A percentile compares a stretch with the other conserved stretches of the same genome.
Conservation (phyloP, 108 stramenopile genomes). For the Fragilariopsis cylindrus region DNA sequence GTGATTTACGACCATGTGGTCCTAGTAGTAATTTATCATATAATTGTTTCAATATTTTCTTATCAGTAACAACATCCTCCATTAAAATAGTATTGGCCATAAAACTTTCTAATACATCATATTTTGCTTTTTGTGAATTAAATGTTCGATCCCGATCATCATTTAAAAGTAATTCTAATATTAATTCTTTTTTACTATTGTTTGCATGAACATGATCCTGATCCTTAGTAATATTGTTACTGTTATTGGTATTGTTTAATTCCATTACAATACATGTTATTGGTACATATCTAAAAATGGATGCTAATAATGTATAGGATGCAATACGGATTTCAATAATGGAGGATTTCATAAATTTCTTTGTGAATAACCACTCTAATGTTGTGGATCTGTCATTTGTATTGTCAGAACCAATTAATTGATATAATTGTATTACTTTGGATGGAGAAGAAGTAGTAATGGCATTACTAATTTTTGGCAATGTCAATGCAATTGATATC, state of each 20-base stretch:
- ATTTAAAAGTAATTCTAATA: not conserved
- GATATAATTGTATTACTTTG: not conserved
- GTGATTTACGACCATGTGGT: slow-evolving; percentile 21
- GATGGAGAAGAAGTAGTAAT: not conserved
- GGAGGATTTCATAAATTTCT: slow-evolving; percentile 21
- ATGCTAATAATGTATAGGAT: slow-evolving; percentile 19
- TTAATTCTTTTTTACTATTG: not conserved
- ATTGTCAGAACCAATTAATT: not conserved
- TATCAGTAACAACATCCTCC: slow-evolving; percentile 4
- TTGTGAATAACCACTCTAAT: slow-evolving; percentile 17
- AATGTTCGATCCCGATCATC: slow-evolving; percentile 2
- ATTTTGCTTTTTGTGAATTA: slow-evolving; percentile 27
- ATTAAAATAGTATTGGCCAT: not conserved
- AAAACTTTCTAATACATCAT: slow-evolving; percentile 21
- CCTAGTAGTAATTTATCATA: slow-evolving; percentile 13
- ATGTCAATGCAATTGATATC: slow-evolving; percentile 12
- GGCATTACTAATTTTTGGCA: slow-evolving; percentile 5
- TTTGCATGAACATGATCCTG: not conserved
- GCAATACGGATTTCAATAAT: slow-evolving; percentile 30
- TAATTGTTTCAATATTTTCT: slow-evolving; percentile 17
- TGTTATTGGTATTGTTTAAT: not conserved
- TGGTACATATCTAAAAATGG: not conserved
- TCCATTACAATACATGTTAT: not conserved
- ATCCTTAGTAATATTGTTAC: not conserved
- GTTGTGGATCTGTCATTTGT: not conserved